phyloP scores from a whole-genome alignment of 257 asterid species.

The Penstemon barbatus region DNA sequence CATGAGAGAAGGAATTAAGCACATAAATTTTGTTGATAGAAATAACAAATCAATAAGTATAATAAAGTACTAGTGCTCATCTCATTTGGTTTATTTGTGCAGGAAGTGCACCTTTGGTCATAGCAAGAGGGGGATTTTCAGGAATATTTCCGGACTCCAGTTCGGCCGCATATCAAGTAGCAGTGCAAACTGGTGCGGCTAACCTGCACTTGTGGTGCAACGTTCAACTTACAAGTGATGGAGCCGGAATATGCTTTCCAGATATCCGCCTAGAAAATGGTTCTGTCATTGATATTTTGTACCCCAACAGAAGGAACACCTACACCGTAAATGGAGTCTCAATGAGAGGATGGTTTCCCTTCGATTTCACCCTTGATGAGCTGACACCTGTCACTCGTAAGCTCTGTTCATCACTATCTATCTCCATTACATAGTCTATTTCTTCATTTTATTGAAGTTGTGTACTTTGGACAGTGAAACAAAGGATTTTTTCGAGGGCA shows the following conservation, averaged over 20 bases:
- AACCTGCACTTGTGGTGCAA: constrained; percentile 60
- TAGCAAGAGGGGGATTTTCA: constrained; percentile 90
- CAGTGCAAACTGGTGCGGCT: constrained; percentile 28
- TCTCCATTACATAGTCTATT: no score
- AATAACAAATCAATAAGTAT: no score
- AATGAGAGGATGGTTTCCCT: constrained; percentile 59
- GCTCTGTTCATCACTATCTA: constrained; percentile 24
- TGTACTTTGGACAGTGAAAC: constrained; percentile 51
- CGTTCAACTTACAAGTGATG: constrained; percentile 72
- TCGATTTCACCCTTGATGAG: constrained; percentile 54
- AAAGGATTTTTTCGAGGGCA: constrained; percentile 50
- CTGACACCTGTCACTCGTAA: constrained; percentile 45
- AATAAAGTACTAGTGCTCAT: no score
- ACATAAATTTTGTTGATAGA: no score
- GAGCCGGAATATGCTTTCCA: constrained; percentile 63
- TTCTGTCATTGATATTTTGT: constrained; percentile 20
- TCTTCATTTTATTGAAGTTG: background rate
- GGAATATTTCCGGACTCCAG: constrained; percentile 81
- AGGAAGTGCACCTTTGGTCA: constrained; percentile 69
- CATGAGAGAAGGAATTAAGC: no score
- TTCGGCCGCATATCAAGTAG: constrained; percentile 40
- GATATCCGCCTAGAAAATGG: constrained; percentile 60
- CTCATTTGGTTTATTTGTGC: constrained; percentile 26
- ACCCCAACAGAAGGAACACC: constrained; percentile 20
- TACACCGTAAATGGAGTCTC: constrained; percentile 57